A percentile compares a stretch with the other conserved stretches of the same genome.
Conservation (phyloP, 768 basidiomycete genomes). For the Podaxis sp. region DNA sequence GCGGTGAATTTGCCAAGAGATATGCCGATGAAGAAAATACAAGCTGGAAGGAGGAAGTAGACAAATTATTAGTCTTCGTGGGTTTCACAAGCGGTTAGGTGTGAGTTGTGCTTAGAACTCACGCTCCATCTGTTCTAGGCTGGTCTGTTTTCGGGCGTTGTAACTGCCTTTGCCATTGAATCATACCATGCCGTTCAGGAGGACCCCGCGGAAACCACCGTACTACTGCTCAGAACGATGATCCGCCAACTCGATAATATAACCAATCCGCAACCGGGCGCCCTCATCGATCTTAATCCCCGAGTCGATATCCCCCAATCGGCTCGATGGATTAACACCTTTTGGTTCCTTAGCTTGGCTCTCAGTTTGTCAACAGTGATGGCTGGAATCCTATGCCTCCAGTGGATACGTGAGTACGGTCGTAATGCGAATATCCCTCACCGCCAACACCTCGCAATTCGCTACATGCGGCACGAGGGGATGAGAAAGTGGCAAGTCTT, state of each 20-base stretch:
- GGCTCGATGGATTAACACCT: conserved; percentile 15
- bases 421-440: conserved; percentile 12
- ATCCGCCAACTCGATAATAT: neutral
- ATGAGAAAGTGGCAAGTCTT: conserved; percentile 19
- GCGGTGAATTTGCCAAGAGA: neutral
- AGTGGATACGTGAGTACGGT: conserved; percentile 23
- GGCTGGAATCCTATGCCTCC: conserved; percentile 20
- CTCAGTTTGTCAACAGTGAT: conserved; percentile 18
- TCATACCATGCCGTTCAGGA: neutral
- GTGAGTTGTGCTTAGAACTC: neutral
- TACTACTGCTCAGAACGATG: neutral
- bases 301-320: neutral
- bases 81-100: neutral
- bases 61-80: conserved; percentile 14
- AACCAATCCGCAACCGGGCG: neutral
- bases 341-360: conserved; percentile 19
- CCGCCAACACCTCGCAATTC: conserved; percentile 10
- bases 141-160: neutral
- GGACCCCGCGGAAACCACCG: neutral
- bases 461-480: conserved; percentile 19
- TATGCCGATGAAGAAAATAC: conserved; percentile 7
- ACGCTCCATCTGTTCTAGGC: neutral
- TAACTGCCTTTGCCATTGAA: neutral
- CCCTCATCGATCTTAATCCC: neutral
- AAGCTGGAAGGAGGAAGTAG: conserved; percentile 16